phyloP scores from a whole-genome alignment of 2,329 filamentous ascomycete species.

The Sporothrix euskadiensis region DNA sequence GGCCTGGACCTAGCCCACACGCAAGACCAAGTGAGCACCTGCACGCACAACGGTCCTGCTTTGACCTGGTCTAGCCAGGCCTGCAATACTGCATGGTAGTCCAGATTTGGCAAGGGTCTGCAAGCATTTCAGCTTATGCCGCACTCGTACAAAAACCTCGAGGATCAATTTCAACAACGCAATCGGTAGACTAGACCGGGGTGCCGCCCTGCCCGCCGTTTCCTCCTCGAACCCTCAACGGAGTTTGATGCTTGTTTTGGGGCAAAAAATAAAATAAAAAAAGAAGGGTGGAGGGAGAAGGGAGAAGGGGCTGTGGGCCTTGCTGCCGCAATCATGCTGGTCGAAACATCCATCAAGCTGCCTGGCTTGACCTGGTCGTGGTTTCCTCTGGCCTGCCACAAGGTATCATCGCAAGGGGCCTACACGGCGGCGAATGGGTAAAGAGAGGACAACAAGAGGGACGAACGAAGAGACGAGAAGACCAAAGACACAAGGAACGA shows the following conservation, averaged over 20 bases:
- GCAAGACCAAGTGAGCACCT: not conserved
- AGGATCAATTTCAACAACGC: constrained; percentile 7
- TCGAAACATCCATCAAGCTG: constrained; percentile 41
- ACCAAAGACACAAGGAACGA: constrained; percentile 16
- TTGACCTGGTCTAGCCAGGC: not conserved
- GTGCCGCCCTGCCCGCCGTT: not conserved
- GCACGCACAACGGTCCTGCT: not conserved
- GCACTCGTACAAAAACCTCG: not conserved
- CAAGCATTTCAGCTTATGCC: constrained; percentile 13
- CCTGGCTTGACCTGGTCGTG: constrained; percentile 16
- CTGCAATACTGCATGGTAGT: not conserved
- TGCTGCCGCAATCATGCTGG: constrained; percentile 45
- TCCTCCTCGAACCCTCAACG: constrained; percentile 32
- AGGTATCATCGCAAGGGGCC: constrained; percentile 26
- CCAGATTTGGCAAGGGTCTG: constrained; percentile 16
- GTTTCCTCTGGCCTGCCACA: constrained; percentile 16
- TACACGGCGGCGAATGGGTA: not conserved
- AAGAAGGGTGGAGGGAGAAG: constrained; percentile 34
- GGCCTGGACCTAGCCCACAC: not conserved
- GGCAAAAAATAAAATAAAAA: constrained; percentile 33
- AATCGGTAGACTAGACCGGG: not conserved
- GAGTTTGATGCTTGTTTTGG: constrained; percentile 52
- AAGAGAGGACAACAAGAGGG: constrained; percentile 7
- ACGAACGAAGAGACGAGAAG: not conserved
- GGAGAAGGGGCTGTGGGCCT: constrained; percentile 34